These are phyloP conservation scores for Candida dubliniensis DNA, from an alignment of 1,139 yeast species.

Conservation along the genomic window DNA sequence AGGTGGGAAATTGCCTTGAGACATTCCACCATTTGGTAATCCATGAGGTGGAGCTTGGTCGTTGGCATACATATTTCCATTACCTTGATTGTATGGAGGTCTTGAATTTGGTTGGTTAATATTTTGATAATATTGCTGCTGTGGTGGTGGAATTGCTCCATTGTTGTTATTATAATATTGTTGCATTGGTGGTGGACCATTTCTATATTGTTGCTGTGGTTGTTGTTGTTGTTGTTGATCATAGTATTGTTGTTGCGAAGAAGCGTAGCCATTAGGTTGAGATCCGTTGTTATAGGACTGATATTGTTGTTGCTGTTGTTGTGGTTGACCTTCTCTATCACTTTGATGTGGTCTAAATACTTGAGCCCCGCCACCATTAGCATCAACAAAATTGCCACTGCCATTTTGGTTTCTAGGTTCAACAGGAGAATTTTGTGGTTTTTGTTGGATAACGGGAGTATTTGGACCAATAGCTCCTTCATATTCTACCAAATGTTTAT, in stretches of 20 bases:
- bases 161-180: conserved; percentile 1
- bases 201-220: conserved; percentile 4
- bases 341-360: neutral
- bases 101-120: conserved; percentile 5
- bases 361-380: conserved; percentile 6
- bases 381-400: conserved; percentile 10
- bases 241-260: conserved; percentile 16
- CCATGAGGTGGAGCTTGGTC: conserved; percentile 41
- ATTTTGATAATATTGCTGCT: conserved; percentile 2
- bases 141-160: conserved; percentile 4
- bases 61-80: conserved; percentile 6
- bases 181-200: conserved; percentile 8
- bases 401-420: conserved; percentile 5
- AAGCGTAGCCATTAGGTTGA: conserved; percentile 5
- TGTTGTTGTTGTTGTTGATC: conserved; percentile 3
- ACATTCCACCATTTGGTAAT: conserved; percentile 36
- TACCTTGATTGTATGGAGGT: conserved; percentile 1
- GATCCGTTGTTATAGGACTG: conserved; percentile 7
- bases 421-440: conserved; percentile 1
- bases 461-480: conserved; percentile 24
- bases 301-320: conserved; percentile 25
- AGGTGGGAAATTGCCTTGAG: conserved; percentile 30
- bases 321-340: conserved; percentile 10
- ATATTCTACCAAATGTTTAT: conserved; percentile 46
- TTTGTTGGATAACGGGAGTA: conserved; percentile 5